Percentiles rank a stretch among this genome's conserved stretches.
These are phyloP conservation scores for Thalassiosira profunda DNA, from an alignment of 108 stramenopile species.

Conservation along the genomic window DNA sequence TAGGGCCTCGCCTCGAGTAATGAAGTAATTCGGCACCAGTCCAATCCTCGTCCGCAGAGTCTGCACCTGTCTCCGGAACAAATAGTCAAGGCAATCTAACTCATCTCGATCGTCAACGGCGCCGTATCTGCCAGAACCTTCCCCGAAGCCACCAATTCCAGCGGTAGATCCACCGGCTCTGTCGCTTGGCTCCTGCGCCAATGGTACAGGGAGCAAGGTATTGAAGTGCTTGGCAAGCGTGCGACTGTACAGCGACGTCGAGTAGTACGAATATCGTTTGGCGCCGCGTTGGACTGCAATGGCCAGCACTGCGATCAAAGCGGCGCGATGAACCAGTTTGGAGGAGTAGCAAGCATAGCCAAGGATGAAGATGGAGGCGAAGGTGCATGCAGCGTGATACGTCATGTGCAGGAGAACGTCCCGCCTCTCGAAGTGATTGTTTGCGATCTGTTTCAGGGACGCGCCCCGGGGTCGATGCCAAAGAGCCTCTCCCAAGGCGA, in stretches of 20 bases:
- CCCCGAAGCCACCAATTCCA: no score
- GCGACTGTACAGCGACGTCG: slow-evolving; percentile 53
- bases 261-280: slow-evolving; percentile 59
- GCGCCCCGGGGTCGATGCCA: slow-evolving; percentile 48
- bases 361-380: slow-evolving; percentile 37
- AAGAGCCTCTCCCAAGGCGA: slow-evolving; percentile 42
- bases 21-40: no score
- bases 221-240: slow-evolving; percentile 16
- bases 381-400: slow-evolving; percentile 37
- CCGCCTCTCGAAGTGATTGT: slow-evolving; percentile 53
- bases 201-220: no score
- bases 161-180: no score
- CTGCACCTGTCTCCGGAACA: no score
- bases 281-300: slow-evolving; percentile 48
- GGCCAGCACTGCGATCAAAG: slow-evolving; percentile 6
- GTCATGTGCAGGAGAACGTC: slow-evolving; percentile 65
- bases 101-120: no score
- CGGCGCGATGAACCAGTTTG: slow-evolving; percentile 25
- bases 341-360: slow-evolving; percentile 51
- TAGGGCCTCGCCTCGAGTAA: no score
- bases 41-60: no score
- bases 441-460: slow-evolving; percentile 46
- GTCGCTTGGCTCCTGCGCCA: no score
- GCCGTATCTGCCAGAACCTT: no score
- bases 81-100: no score